Evolutionary conservation across 139 green algal genomes (phyloP).

Genomic region (Zygnema circumcarinatum): DNA sequence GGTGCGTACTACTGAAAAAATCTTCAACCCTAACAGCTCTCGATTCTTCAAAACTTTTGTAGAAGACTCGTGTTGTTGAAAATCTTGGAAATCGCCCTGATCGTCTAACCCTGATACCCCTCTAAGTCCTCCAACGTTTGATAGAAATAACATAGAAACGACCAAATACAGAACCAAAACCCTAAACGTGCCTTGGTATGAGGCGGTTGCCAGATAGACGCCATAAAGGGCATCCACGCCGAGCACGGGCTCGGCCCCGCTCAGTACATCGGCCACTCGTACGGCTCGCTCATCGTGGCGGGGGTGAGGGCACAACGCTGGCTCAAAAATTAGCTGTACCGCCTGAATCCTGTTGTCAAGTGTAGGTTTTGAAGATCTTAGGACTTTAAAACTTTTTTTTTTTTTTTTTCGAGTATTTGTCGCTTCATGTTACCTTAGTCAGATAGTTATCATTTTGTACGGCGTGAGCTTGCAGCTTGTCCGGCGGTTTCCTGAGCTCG

Average conservation of each 20-base stretch:
- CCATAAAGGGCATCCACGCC: constrained; percentile 17
- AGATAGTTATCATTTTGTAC: not conserved
- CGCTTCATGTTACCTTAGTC: too few relatives aligned
- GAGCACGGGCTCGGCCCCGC: constrained; percentile 13
- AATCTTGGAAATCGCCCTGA: too few relatives aligned
- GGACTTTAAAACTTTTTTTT: constrained; percentile 5
- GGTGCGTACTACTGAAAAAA: constrained; percentile 23
- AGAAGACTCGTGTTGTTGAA: too few relatives aligned
- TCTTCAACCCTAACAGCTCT: too few relatives aligned
- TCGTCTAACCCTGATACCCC: too few relatives aligned
- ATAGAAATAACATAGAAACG: too few relatives aligned
- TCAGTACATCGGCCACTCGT: constrained; percentile 51
- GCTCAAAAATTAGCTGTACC: not conserved
- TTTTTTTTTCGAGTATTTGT: too few relatives aligned
- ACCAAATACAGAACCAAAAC: too few relatives aligned
- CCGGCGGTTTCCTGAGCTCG: constrained; percentile 4
- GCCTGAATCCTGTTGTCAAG: too few relatives aligned
- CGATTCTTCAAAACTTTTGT: too few relatives aligned
- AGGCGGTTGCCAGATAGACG: constrained; percentile 36
- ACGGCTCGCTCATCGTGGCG: constrained; percentile 41
- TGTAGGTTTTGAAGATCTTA: not conserved
- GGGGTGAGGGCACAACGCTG: not conserved
- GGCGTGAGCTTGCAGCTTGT: constrained; percentile 29
- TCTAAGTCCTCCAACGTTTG: too few relatives aligned
- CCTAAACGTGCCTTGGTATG: too few relatives aligned